Evolutionary conservation across 2,329 filamentous ascomycete genomes (phyloP).

Genomic region (Apiospora saccharicola): DNA sequence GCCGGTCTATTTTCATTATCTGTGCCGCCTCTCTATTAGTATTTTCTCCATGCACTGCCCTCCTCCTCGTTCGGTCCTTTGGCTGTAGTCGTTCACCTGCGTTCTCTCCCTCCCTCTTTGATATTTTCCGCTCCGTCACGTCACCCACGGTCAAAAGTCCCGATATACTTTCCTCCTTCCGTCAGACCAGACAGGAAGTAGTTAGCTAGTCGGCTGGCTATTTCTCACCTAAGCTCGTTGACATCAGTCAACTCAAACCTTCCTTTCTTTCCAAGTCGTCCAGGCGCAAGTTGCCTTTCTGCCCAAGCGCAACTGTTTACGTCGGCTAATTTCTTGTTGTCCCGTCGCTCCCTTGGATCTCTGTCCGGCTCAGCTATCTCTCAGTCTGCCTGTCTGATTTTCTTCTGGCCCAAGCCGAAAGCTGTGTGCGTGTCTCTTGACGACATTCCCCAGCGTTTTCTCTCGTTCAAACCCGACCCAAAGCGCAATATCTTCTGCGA

Average conservation of each 20-base stretch:
- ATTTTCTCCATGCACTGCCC: not conserved
- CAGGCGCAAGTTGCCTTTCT: constrained; percentile 17
- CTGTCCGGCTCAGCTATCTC: not conserved
- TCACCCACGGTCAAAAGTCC: not conserved
- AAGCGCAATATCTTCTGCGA: constrained; percentile 12
- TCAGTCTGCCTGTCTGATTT: constrained; percentile 7
- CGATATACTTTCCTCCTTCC: constrained; percentile 13
- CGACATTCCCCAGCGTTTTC: constrained; percentile 19
- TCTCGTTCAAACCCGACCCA: constrained; percentile 27
- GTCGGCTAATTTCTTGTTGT: constrained; percentile 14
- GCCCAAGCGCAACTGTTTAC: constrained; percentile 17
- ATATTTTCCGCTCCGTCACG: not conserved
- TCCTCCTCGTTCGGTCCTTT: not conserved
- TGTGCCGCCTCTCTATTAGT: not conserved
- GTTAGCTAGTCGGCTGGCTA: not conserved
- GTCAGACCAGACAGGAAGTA: constrained; percentile 9
- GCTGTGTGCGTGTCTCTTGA: constrained; percentile 23
- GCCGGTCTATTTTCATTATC: constrained; percentile 2
- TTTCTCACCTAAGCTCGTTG: not conserved
- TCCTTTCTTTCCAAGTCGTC: not conserved
- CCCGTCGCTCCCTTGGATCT: constrained; percentile 8
- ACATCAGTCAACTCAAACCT: constrained; percentile 23
- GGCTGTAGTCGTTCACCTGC: not conserved
- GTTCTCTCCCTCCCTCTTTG: not conserved
- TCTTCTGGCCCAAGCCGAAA: constrained; percentile 17